Base-by-base conservation (phyloP, 2,329 filamentous ascomycete species). In the Hypoxylon sp. region DNA sequence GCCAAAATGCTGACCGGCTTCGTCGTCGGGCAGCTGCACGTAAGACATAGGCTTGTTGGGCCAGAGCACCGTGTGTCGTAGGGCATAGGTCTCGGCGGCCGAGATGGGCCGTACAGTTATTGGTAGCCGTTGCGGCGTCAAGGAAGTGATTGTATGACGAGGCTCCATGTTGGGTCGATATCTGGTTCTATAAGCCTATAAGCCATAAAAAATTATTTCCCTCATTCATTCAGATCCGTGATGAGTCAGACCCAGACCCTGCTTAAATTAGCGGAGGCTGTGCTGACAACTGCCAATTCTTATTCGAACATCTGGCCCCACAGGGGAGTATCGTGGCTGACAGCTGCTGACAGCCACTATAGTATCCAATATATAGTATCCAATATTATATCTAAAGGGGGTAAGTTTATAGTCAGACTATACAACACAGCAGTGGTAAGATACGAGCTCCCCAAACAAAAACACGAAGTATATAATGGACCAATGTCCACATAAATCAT, bases 61-160 rank as follows among this genome's bases (percentile, higher is more conserved):
- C 73, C 73, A 74, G 23, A 74, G 69, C 23, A 74, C 72, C 28
- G 62, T 60, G 60, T 73, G 72, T 48, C 73, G 72, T 41, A 74
- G 53, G 49, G 64, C 56, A 55, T 73, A 65, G 17, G 72, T 74
- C 21, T 72, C 69, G 23, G 61, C 28, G 30, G 70, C 66, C 32
- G 67, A 38, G 53, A 74, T 71, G 36, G 62, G 28, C 21, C 73
- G 63, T 38, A 74, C 63, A n/a, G 50, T 51, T 46, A 65, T 49
- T 58, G 63, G 64, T 28, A 41, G 52, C 45, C 32, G 30, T 25
- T 38, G 60, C 51, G 2, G 52, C 38, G 55, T 23, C 28, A 45
- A 25, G 56, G 55, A 43, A 53, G 28, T 46, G 3, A 36, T 28
- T 51, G 56, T 50, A 32, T 60, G 52, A 55, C 38, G 43, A 55